These are phyloP conservation scores for Geotrichum candidum DNA, from an alignment of 1,139 yeast genomes.

Conservation along the genomic window DNA sequence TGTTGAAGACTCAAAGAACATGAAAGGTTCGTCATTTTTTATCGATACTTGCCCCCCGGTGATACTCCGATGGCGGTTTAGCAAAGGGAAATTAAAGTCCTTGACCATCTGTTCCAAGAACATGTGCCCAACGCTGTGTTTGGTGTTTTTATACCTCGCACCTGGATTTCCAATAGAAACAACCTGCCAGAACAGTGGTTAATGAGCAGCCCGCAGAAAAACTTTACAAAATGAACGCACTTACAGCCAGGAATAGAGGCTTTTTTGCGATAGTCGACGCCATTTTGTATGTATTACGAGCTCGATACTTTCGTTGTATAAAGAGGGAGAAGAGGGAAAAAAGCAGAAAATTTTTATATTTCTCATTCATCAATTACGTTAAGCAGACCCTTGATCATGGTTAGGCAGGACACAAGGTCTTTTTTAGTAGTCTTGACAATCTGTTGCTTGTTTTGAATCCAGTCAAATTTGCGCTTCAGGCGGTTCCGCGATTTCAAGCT, in stretches of 20 bases:
- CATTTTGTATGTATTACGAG: constrained; percentile 21
- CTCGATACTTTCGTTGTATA: neutral
- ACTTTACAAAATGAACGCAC: neutral
- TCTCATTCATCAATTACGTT: constrained; percentile 9
- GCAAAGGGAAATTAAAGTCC: constrained; percentile 12
- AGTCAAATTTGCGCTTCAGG: constrained; percentile 14
- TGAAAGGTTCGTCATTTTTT: constrained; percentile 17
- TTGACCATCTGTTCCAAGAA: constrained; percentile 32
- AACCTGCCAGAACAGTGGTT: constrained; percentile 2
- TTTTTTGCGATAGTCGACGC: neutral
- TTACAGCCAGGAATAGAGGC: constrained; percentile 13
- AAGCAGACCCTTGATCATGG: constrained; percentile 15
- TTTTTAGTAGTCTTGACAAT: constrained; percentile 8
- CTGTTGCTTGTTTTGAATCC: constrained; percentile 15
- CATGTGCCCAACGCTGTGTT: constrained; percentile 75
- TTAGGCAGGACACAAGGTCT: constrained; percentile 14
- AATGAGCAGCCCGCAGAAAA: neutral
- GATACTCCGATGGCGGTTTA: constrained; percentile 18
- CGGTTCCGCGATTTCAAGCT: constrained; percentile 13
- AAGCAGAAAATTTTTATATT: neutral
- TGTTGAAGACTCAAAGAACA: constrained; percentile 46
- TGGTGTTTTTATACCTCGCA: constrained; percentile 49
- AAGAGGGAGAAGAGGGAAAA: neutral
- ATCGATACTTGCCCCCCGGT: constrained; percentile 19
- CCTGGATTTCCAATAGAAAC: constrained; percentile 76